Base-by-base conservation (phyloP, 2,329 filamentous ascomycete genomes). In the Claviceps spartinae region DNA sequence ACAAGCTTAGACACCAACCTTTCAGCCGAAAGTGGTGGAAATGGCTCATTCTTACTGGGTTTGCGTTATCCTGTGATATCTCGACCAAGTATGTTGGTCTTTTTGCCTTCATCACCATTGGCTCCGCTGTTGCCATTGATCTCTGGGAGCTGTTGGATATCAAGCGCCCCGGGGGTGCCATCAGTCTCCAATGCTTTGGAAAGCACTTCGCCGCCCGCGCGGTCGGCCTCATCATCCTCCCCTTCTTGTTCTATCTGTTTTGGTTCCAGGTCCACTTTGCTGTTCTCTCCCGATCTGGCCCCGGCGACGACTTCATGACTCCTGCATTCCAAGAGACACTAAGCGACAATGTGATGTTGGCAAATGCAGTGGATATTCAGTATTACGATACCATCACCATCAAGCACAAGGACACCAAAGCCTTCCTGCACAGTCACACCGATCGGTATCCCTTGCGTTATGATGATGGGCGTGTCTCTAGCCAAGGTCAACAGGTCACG, bases 211-310 rank as follows among this genome's bases (percentile, higher is more conserved):
- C 74, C 41, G 93, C 93, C 56, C 86, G 93, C 50, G 80, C 83
- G n/a, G 74, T 94, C 57, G 90, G 86, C 14, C 75, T 98, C 52
- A 88, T 97, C 60, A 67, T 95, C 59, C 80, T 97, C 59, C 93
- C 93, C 14, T 96, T 98, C 76, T 76, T 97, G 63, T 94, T 98
- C 71, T 98, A 98, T 70, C 80, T 98, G 47, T 97, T 98, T 77
- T 98, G 93, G 93, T 98, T 98, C 83, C 93, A 98, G 76, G 90
- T 98, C 34, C 93, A 98, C 72, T 98, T 98, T 68, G 78, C 88
- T 45, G 88, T 98, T 61, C 77, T 98, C 56, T 85, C 73, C 58
- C 79, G 84, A 54, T 97, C 93, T 50, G 93, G 93, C 38, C 91
- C 93, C 45, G 93, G 93, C 51, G 93, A 98, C 65, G 91, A 97